Percentiles rank a stretch among this genome's conserved stretches.
phyloP scores from a whole-genome alignment of 2,329 filamentous ascomycete species.

The Aspergillus tubingensis region DNA sequence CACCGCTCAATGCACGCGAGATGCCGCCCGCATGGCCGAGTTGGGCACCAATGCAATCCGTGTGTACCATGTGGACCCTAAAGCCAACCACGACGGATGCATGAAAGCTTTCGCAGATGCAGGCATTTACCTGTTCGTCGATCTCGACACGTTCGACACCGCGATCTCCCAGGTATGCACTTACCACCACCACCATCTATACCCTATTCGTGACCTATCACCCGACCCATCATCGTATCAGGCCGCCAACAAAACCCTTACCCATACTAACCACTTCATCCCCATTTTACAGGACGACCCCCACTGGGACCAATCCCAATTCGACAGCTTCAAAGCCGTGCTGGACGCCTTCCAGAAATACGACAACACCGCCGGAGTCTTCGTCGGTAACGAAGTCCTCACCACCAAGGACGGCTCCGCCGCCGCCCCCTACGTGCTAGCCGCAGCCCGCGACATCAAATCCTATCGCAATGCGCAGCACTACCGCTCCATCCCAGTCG shows the following conservation, averaged over 20 bases:
- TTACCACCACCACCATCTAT: constrained; percentile 16
- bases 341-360: constrained; percentile 77
- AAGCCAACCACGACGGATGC: constrained; percentile 71
- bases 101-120: constrained; percentile 78
- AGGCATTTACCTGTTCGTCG: constrained; percentile 81
- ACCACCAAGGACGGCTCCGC: constrained; percentile 51
- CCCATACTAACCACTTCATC: not conserved
- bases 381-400: constrained; percentile 85
- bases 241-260: not conserved
- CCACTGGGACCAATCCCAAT: constrained; percentile 73
- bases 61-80: constrained; percentile 81
- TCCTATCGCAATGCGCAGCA: constrained; percentile 72
- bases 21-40: constrained; percentile 75
- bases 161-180: constrained; percentile 42
- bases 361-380: constrained; percentile 80
- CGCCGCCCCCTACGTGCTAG: constrained; percentile 80
- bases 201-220: not conserved
- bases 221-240: not conserved
- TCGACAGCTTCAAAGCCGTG: constrained; percentile 67
- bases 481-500: constrained; percentile 79
- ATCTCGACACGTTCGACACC: constrained; percentile 63
- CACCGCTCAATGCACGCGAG: constrained; percentile 72
- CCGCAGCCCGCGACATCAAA: constrained; percentile 79
- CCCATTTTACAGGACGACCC: constrained; percentile 52
- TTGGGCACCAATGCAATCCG: constrained; percentile 82